Conservation (phyloP, 352 stramenopile genomes). For the Globisporangium carolinianum region DNA sequence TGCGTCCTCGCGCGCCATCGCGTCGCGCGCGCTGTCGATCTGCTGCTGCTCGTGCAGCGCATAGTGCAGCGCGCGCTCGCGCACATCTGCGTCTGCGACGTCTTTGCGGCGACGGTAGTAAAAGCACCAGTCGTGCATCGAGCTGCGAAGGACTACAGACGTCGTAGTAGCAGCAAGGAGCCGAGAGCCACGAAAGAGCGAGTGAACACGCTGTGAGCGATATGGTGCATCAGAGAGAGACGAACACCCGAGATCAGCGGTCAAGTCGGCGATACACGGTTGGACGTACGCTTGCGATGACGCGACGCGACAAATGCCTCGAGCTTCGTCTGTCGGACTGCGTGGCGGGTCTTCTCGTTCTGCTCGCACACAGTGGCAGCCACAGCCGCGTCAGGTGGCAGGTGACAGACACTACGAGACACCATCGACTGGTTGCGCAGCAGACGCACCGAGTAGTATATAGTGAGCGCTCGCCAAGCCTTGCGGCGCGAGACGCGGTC, state of each 20-base stretch:
- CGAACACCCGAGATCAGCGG: no score
- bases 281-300: conserved; percentile 30
- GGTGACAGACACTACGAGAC: neutral
- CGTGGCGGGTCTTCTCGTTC: conserved; percentile 22
- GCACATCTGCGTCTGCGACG: conserved; percentile 27
- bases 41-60: conserved; percentile 22
- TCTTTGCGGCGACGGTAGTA: conserved; percentile 39
- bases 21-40: conserved; percentile 19
- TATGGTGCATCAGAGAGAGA: no score
- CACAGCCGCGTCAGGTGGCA: neutral
- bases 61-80: conserved; percentile 30
- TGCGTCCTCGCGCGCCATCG: conserved; percentile 47
- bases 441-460: conserved; percentile 30
- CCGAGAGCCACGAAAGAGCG: no score
- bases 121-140: conserved; percentile 28
- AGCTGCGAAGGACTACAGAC: conserved; percentile 15
- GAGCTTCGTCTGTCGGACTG: conserved; percentile 17
- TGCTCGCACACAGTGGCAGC: conserved; percentile 9
- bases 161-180: neutral
- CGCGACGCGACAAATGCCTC: conserved; percentile 24
- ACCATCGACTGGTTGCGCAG: no score
- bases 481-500: conserved; percentile 3
- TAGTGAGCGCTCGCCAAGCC: conserved; percentile 7
- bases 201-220: no score
- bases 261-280: no score